Conservation (phyloP, 1,139 yeast species). For the Lodderomyces pseudojiufengensis region DNA sequence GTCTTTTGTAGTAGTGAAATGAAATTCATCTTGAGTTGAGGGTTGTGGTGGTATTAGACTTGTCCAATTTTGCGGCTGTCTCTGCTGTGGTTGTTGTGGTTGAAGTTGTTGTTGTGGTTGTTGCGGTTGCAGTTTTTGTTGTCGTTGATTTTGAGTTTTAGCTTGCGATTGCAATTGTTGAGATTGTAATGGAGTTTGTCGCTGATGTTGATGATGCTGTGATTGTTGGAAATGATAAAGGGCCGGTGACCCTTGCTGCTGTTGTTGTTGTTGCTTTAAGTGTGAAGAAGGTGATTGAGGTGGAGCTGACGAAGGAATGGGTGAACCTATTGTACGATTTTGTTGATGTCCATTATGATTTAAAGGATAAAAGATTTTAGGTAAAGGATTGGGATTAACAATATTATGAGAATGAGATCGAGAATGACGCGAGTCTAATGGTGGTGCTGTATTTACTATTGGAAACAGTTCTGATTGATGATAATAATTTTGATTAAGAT, state of each 20-base stretch:
- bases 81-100: slow-evolving; percentile 1
- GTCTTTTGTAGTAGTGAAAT: neutral
- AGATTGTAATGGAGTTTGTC: neutral
- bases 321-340: slow-evolving; percentile 1
- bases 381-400: slow-evolving; percentile 1
- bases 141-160: slow-evolving; percentile 1
- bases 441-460: slow-evolving; percentile 3
- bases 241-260: neutral
- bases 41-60: slow-evolving; percentile 15
- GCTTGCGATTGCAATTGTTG: slow-evolving; percentile 2
- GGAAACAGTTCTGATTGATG: slow-evolving; percentile 1
- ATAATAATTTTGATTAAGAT: slow-evolving; percentile 1
- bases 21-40: neutral
- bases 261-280: slow-evolving; percentile 1
- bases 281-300: slow-evolving; percentile 5
- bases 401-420: slow-evolving; percentile 12
- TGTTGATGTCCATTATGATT: slow-evolving; percentile 11
- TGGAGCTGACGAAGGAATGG: slow-evolving; percentile 6
- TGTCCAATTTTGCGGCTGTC: slow-evolving; percentile 17
- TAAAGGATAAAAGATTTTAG: slow-evolving; percentile 10
- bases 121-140: slow-evolving; percentile 1
- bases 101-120: slow-evolving; percentile 2
- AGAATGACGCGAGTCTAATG: slow-evolving; percentile 4
- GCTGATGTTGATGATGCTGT: neutral
- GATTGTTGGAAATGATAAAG: neutral